phyloP scores from a whole-genome alignment of 352 stramenopile genomes.

The Phytophthora boehmeriae region DNA sequence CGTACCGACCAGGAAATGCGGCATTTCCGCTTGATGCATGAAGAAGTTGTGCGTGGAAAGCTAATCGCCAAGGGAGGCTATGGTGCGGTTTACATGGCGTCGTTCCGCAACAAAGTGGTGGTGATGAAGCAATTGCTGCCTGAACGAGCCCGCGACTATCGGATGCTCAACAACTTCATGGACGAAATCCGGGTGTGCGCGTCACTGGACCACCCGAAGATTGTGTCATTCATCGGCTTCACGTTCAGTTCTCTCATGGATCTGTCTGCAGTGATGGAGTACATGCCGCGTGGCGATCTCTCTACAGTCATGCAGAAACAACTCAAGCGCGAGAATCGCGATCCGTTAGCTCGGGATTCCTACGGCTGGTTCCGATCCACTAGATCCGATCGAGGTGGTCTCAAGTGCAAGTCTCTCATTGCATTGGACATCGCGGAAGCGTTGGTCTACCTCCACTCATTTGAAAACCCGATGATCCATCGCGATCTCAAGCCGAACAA shows the following conservation, averaged over 20 bases:
- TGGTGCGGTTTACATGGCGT: slow-evolving; percentile 62
- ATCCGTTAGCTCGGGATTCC: slow-evolving; percentile 26
- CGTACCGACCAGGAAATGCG: slow-evolving; percentile 66
- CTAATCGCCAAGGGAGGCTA: slow-evolving; percentile 63
- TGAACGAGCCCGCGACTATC: slow-evolving; percentile 30
- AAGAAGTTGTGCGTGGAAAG: slow-evolving; percentile 47
- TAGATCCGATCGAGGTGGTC: slow-evolving; percentile 20
- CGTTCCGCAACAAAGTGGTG: slow-evolving; percentile 39
- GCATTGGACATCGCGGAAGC: slow-evolving; percentile 48
- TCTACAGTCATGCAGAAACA: slow-evolving; percentile 43
- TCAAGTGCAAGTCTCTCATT: slow-evolving; percentile 46
- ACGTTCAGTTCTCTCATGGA: slow-evolving; percentile 60
- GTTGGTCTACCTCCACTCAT: slow-evolving; percentile 55
- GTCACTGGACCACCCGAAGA: slow-evolving; percentile 47
- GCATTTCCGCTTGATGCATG: slow-evolving; percentile 52
- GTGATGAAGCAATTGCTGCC: slow-evolving; percentile 57
- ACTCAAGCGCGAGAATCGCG: slow-evolving; percentile 35
- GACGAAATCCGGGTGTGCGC: slow-evolving; percentile 52
- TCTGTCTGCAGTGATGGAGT: slow-evolving; percentile 57
- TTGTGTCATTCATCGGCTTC: slow-evolving; percentile 63
- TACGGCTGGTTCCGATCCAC: slow-evolving; percentile 40
- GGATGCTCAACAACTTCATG: slow-evolving; percentile 54
- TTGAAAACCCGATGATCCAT: slow-evolving; percentile 54
- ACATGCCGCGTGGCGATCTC: slow-evolving; percentile 52
- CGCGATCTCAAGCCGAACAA: slow-evolving; percentile 63